Base-by-base conservation (phyloP, 1,139 yeast species). In the Zhuliangozyma parablackwelliae region DNA sequence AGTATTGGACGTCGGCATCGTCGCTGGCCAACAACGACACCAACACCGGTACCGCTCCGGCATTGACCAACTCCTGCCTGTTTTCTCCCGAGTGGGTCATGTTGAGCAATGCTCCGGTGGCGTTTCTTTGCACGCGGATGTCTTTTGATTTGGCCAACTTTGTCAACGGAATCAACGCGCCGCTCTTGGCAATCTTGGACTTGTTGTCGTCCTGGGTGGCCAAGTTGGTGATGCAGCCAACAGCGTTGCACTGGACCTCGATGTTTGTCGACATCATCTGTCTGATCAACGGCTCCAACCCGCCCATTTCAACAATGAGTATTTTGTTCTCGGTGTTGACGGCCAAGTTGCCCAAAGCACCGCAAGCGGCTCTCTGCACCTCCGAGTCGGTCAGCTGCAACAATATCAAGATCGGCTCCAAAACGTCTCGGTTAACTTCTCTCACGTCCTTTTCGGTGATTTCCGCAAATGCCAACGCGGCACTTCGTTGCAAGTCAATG, bases 151-250 rank as follows among this genome's bases (percentile, higher is more conserved):
- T 88, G 12, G 98, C 98, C 47, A 92, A 74, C 60, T 88, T 88
- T 1, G 97, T 90, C 53, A 92, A 74, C 6, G 98, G 98, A 31
- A 87, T 81, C 40, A 92, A 72, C 1, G 98, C 98, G n/a, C 98
- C 99, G 29, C 95, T 82, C 39, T 90, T 83, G 21, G 99, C 98
- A 53, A 92, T 92, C 59, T 88, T 89, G 35, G 94, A 81, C 63
- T 92, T 92, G 65, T 92, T 94, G 54, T 89, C 96, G 62, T 92
- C 98, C 63, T 88, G 96, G n/a, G 98, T 92, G 10, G 98, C 98
- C 61, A 92, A 76, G 59, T 92, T 92, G 28, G 99, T 92, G 58
- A 92, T 90, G 59, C 98, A 94, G 8, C 99, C 99, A 39, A 94
- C 98, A 4, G 99, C 98, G 57, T 92, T 92, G 62, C 99, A 92